phyloP scores from a whole-genome alignment of 2,329 filamentous ascomycete species.

The Monilinia polystroma region DNA sequence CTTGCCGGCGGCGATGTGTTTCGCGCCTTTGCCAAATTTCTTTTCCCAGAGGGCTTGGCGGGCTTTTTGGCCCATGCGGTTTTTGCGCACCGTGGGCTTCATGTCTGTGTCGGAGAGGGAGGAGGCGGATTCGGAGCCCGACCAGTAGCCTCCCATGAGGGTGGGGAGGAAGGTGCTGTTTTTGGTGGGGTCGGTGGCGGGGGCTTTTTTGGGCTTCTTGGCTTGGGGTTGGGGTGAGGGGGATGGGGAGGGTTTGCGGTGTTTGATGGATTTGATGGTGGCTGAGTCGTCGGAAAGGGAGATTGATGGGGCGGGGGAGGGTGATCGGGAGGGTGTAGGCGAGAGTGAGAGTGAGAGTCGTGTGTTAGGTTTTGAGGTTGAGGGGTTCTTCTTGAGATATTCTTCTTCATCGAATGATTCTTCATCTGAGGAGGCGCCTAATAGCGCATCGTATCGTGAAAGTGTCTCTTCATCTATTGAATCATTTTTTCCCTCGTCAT shows the following conservation, averaged over 20 bases:
- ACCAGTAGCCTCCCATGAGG: conserved; percentile 77
- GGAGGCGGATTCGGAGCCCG: conserved; percentile 67
- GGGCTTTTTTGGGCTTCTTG: conserved; percentile 28
- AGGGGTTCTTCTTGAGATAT: conserved; percentile 26
- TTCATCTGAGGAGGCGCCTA: conserved; percentile 39
- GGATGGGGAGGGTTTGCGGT: conserved; percentile 4
- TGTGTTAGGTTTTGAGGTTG: conserved; percentile 19
- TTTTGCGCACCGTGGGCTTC: conserved; percentile 62
- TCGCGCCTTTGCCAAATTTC: conserved; percentile 69
- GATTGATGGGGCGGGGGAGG: conserved; percentile 17
- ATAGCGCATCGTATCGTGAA: conserved; percentile 35
- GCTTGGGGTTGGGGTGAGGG: conserved; percentile 27
- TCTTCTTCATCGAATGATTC: conserved; percentile 36
- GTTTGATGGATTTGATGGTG: conserved; percentile 13
- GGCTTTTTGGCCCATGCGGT: conserved; percentile 73
- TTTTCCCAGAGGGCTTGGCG: conserved; percentile 77
- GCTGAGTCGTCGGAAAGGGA: conserved; percentile 21
- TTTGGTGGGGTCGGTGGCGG: conserved; percentile 22
- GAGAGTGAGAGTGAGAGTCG: conserved; percentile 32
- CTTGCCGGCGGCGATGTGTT: conserved; percentile 38
- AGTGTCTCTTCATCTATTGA: conserved; percentile 35
- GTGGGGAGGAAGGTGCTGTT: conserved; percentile 68
- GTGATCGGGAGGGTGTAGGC: conserved; percentile 29
- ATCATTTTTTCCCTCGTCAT: conserved; percentile 28
- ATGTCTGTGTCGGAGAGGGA: conserved; percentile 61